Conservation (phyloP, 2,329 filamentous ascomycete genomes). For the Neocucurbitaria cava region DNA sequence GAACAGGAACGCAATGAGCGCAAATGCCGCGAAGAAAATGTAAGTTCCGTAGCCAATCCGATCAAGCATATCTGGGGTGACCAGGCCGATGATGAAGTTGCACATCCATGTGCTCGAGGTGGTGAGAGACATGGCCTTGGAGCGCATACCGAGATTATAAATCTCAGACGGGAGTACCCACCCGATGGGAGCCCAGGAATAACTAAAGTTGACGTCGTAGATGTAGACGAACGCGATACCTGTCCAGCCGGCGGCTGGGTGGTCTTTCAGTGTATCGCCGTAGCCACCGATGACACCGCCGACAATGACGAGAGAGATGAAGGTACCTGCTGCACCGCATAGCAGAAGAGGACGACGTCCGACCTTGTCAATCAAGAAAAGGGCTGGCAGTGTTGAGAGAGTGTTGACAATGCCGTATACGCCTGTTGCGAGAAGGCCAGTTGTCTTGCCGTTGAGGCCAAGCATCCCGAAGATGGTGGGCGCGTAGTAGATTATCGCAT, state of each 20-base stretch:
- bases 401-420: constrained; percentile 61
- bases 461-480: constrained; percentile 81
- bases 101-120: constrained; percentile 84
- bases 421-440: constrained; percentile 81
- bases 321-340: constrained; percentile 73
- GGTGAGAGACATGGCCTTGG: constrained; percentile 74
- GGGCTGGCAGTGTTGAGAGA: constrained; percentile 68
- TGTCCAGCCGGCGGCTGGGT: constrained; percentile 72
- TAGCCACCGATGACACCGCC: constrained; percentile 72
- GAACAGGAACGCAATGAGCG: constrained; percentile 52
- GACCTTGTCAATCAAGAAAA: constrained; percentile 69
- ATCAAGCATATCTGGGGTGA: constrained; percentile 77
- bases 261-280: constrained; percentile 61
- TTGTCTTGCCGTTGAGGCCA: constrained; percentile 62
- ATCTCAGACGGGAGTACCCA: constrained; percentile 79
- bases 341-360: constrained; percentile 68
- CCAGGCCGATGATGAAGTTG: constrained; percentile 69
- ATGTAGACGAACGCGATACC: constrained; percentile 69
- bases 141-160: constrained; percentile 71
- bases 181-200: constrained; percentile 74
- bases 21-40: constrained; percentile 61
- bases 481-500: constrained; percentile 77
- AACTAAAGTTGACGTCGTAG: constrained; percentile 61
- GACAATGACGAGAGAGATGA: constrained; percentile 72
- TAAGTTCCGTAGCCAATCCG: constrained; percentile 57